Conservation (phyloP, 179 eudicot genomes). For the Sideroxylon spinosum region DNA sequence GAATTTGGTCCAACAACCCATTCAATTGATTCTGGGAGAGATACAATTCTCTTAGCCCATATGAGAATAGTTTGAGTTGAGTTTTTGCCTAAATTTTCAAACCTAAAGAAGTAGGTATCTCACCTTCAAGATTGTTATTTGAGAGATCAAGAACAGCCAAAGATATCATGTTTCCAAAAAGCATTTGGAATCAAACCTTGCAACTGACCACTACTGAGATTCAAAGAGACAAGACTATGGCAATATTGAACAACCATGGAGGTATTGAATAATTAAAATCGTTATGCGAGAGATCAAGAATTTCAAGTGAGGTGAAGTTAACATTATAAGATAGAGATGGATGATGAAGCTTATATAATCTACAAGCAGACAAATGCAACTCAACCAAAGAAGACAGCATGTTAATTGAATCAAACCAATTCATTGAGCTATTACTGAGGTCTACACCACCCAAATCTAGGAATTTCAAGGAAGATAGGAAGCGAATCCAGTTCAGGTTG, state of each 20-base stretch:
- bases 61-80: too few relatives aligned
- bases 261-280: not conserved
- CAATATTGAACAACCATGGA: not conserved
- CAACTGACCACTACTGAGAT: not conserved
- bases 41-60: not conserved
- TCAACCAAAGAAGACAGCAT: not conserved
- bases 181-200: not conserved
- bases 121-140: not conserved
- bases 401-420: conserved; percentile 7
- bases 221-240: not conserved
- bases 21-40: not conserved
- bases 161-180: conserved; percentile 7
- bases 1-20: not conserved
- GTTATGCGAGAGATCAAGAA: not conserved
- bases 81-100: too few relatives aligned
- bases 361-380: not conserved
- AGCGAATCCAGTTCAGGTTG: not conserved
- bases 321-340: not conserved
- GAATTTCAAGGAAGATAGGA: not conserved
- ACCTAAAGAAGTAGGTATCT: not conserved
- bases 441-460: conserved; percentile 10
- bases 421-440: not conserved
- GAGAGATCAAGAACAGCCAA: conserved; percentile 5
- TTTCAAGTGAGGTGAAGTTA: not conserved
- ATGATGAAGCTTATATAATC: not conserved